A percentile compares a stretch with the other conserved stretches of the same genome.
These are phyloP conservation scores for Talaromyces adpressus DNA, from an alignment of 495 filamentous ascomycete species.

Conservation along the genomic window DNA sequence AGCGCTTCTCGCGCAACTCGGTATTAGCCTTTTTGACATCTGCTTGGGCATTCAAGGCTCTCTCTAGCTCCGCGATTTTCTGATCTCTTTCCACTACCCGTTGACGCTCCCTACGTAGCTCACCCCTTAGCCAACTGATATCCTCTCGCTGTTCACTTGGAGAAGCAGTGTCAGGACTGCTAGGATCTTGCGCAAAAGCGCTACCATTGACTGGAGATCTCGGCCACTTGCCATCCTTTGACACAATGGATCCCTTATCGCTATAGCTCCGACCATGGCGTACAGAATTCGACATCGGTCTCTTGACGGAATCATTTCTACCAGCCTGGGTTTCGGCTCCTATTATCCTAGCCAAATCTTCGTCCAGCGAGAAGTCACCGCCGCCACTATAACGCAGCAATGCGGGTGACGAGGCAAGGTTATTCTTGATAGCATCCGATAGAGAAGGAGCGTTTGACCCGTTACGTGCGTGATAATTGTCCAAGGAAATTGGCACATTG, in stretches of 20 bases:
- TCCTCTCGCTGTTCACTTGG: conserved; percentile 62
- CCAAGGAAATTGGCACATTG: conserved; percentile 52
- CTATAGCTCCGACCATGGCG: conserved; percentile 91
- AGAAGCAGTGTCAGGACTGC: conserved; percentile 61
- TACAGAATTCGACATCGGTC: conserved; percentile 84
- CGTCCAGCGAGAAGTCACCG: conserved; percentile 81
- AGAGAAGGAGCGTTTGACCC: conserved; percentile 48
- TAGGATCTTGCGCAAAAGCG: conserved; percentile 53
- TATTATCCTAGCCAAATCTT: conserved; percentile 79
- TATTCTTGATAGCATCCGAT: conserved; percentile 25
- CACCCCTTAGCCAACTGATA: conserved; percentile 60
- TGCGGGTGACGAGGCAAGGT: conserved; percentile 52
- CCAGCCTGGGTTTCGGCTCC: conserved; percentile 51
- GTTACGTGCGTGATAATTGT: conserved; percentile 30
- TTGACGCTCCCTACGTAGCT: conserved; percentile 74
- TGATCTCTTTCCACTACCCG: conserved; percentile 72
- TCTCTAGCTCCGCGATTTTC: conserved; percentile 75
- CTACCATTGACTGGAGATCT: conserved; percentile 69
- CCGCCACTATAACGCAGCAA: conserved; percentile 65
- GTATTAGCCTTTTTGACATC: conserved; percentile 80
- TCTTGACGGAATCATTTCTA: conserved; percentile 60
- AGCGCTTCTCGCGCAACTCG: conserved; percentile 86
- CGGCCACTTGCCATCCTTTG: conserved; percentile 54
- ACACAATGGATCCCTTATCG: conserved; percentile 48
- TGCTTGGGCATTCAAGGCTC: conserved; percentile 58